A percentile compares a stretch with the other conserved stretches of the same genome.
phyloP scores from a whole-genome alignment of 768 basidiomycete species.

The Phylloporus sp. region DNA sequence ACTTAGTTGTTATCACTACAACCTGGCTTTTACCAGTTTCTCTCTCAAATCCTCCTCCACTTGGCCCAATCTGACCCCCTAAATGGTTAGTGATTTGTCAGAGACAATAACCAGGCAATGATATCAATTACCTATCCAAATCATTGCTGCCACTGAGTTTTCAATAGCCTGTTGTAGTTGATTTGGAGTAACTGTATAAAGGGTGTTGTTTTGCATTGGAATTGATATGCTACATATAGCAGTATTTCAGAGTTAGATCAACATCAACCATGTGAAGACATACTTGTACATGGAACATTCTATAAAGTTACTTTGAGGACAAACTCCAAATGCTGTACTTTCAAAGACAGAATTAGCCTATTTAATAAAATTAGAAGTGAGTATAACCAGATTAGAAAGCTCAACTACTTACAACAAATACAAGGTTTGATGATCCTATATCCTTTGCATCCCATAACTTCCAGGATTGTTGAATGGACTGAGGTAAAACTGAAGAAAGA shows the following conservation, averaged over 20 bases:
- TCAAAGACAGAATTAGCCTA: not conserved
- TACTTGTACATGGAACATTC: not conserved
- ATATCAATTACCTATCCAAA: not conserved
- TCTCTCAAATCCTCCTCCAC: not conserved
- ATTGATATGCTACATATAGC: not conserved
- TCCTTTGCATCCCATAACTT: slow-evolving; percentile 3
- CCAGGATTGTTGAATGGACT: not conserved
- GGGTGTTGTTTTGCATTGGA: not conserved
- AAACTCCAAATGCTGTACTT: not conserved
- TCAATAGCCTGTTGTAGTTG: not conserved
- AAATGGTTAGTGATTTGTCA: not conserved
- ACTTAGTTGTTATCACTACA: not conserved
- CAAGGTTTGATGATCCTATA: not conserved
- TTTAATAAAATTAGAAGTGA: not conserved
- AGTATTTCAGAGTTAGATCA: not conserved
- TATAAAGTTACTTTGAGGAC: not conserved
- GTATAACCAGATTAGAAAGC: no score
- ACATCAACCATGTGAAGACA: not conserved
- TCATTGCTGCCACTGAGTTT: not conserved
- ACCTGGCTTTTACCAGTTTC: not conserved
- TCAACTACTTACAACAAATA: not conserved
- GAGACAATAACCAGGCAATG: no score
- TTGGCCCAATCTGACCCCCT: not conserved
- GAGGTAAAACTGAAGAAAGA: not conserved
- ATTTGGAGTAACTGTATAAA: not conserved